Evolutionary conservation across 306 rosid species (phyloP).

Genomic region (Erythrophleum fordii): DNA sequence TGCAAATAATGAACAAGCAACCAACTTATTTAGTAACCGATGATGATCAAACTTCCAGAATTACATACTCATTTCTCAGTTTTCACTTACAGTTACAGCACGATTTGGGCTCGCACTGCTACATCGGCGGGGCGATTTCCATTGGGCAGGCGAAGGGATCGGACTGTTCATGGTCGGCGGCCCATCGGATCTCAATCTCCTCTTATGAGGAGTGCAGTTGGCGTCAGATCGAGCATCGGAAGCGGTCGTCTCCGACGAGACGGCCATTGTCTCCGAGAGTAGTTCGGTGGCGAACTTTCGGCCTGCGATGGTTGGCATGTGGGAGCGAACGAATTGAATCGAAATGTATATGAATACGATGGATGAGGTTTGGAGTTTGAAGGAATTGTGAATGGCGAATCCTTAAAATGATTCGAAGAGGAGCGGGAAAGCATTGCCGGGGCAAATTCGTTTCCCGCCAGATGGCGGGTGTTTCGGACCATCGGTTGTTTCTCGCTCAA

Average conservation of each 20-base stretch:
- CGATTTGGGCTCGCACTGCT: constrained; percentile 36
- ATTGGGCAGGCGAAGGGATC: constrained; percentile 39
- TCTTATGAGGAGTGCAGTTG: background rate
- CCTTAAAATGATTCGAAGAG: background rate
- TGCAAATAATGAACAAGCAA: constrained; percentile 31
- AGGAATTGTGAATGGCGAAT: background rate
- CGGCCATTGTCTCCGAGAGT: background rate
- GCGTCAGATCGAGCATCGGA: background rate
- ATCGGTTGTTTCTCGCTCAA: background rate
- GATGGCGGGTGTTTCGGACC: background rate
- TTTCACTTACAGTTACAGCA: constrained; percentile 34
- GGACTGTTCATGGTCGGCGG: background rate
- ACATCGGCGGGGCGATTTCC: constrained; percentile 59
- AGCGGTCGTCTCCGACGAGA: background rate
- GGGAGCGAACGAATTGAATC: constrained; percentile 12
- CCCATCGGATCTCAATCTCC: constrained; percentile 16
- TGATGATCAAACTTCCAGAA: background rate
- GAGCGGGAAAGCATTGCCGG: background rate
- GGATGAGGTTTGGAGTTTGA: background rate
- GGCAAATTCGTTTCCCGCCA: constrained; percentile 5
- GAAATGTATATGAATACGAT: background rate
- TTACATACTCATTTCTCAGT: background rate
- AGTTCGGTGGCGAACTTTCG: background rate
- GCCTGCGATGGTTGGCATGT: background rate
- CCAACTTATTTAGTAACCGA: background rate